Evolutionary conservation across 108 stramenopile species (phyloP).

Genomic region (Aurantiochytrium sp.): DNA sequence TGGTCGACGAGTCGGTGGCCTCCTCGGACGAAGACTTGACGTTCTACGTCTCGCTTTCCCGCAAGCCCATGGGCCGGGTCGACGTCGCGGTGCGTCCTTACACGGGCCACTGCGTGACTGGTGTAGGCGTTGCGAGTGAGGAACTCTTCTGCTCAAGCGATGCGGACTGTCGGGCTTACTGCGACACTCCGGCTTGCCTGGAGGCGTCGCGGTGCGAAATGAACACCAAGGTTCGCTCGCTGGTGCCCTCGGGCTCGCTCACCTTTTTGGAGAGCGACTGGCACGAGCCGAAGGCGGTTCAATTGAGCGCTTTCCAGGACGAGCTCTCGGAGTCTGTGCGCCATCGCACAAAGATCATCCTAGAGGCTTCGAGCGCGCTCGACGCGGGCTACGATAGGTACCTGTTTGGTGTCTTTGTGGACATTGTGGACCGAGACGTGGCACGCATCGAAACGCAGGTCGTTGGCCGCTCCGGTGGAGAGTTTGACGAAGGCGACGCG

Average conservation of each 20-base stretch:
- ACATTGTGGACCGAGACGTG: constrained; percentile 1
- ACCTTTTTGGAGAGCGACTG: background rate
- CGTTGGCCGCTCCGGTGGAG: background rate
- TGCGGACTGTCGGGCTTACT: background rate
- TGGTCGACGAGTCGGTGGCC: background rate
- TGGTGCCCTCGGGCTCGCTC: background rate
- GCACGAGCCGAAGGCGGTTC: background rate
- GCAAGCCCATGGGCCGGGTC: background rate
- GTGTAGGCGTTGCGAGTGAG: background rate
- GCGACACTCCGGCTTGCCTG: background rate
- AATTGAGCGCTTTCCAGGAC: background rate
- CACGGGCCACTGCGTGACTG: background rate
- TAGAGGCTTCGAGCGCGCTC: background rate
- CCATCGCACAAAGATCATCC: background rate
- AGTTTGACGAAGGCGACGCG: background rate
- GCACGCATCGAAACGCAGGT: background rate
- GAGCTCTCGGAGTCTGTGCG: background rate
- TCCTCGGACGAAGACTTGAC: background rate
- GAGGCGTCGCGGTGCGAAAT: background rate
- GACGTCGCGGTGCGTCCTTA: background rate
- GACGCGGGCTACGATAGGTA: background rate
- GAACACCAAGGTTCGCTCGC: background rate
- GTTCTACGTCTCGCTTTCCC: background rate
- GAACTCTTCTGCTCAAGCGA: background rate
- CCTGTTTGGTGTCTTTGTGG: background rate